These are phyloP conservation scores for Cyberlindnera suaveolens DNA, from an alignment of 805 yeast genomes.

Conservation along the genomic window DNA sequence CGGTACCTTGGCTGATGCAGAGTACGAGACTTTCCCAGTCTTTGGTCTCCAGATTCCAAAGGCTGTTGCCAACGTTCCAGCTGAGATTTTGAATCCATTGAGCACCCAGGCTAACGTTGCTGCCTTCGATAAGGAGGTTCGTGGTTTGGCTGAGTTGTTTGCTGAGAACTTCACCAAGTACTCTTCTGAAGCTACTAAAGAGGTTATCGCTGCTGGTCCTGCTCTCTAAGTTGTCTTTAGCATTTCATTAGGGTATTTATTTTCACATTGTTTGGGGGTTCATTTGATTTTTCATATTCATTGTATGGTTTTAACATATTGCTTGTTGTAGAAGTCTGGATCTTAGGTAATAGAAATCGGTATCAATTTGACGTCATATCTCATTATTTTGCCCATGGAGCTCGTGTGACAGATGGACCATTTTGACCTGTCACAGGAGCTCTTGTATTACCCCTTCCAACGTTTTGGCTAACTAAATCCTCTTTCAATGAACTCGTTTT, in stretches of 20 bases:
- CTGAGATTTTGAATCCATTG: slow-evolving; percentile 80
- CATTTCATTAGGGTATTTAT: background rate
- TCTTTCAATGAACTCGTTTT: background rate
- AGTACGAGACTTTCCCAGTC: slow-evolving; percentile 77
- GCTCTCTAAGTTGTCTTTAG: slow-evolving; percentile 12
- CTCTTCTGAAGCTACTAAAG: slow-evolving; percentile 72
- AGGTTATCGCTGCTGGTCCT: slow-evolving; percentile 94
- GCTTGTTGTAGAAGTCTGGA: no score
- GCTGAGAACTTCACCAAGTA: slow-evolving; percentile 84
- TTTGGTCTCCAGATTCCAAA: slow-evolving; percentile 88
- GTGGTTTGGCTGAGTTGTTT: slow-evolving; percentile 68
- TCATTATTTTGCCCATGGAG: slow-evolving; percentile 16
- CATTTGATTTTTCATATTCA: background rate
- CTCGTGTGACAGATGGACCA: slow-evolving; percentile 5
- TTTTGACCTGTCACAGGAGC: no score
- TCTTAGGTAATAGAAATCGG: no score
- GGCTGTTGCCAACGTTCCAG: slow-evolving; percentile 68
- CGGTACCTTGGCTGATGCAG: slow-evolving; percentile 75
- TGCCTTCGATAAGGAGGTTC: slow-evolving; percentile 49
- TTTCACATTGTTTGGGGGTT: background rate
- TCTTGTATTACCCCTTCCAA: no score
- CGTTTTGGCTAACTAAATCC: no score
- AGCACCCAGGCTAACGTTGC: slow-evolving; percentile 50
- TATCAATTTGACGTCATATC: no score
- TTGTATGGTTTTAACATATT: no score